A percentile compares a stretch with the other conserved stretches of the same genome.
These are phyloP conservation scores for Helotiales sp. DNA, from an alignment of 2,329 filamentous ascomycete species.

Conservation along the genomic window DNA sequence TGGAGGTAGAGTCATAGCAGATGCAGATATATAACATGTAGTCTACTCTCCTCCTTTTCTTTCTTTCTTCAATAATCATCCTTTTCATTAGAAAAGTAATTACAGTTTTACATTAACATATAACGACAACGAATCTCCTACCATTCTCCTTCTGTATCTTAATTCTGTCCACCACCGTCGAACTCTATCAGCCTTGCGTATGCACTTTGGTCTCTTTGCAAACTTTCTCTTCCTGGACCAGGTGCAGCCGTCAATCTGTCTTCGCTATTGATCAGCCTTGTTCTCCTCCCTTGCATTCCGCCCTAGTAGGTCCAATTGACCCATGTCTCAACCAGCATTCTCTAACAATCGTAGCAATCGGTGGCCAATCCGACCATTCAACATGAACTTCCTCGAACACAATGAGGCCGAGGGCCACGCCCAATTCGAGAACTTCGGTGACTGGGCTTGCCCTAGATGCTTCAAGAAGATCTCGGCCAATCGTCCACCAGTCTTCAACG, in stretches of 20 bases:
- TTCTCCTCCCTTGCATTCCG: slow-evolving; percentile 22
- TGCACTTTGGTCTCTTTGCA: not conserved
- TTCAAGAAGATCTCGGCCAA: slow-evolving; percentile 33
- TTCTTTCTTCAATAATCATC: not conserved
- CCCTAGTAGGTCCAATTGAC: slow-evolving; percentile 21
- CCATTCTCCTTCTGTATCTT: not conserved
- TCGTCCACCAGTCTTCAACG: slow-evolving; percentile 36
- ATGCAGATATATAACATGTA: not conserved
- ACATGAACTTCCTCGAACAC: slow-evolving; percentile 22
- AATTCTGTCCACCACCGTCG: not conserved
- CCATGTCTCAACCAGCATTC: not conserved
- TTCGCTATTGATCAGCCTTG: slow-evolving; percentile 29
- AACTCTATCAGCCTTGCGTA: not conserved
- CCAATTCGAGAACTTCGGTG: slow-evolving; percentile 24
- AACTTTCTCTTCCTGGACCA: not conserved
- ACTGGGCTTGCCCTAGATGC: slow-evolving; percentile 35
- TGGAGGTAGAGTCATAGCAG: not conserved
- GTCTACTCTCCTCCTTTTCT: not conserved
- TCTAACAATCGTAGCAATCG: slow-evolving; percentile 17
- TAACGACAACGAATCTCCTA: not conserved
- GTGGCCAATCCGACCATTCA: slow-evolving; percentile 18
- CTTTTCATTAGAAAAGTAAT: not conserved
- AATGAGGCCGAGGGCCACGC: slow-evolving; percentile 12
- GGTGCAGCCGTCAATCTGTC: slow-evolving; percentile 27
- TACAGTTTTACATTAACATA: not conserved